A percentile compares a stretch with the other conserved stretches of the same genome.
Conservation (phyloP, 768 basidiomycete genomes). For the Fibroporia radiculosa region DNA sequence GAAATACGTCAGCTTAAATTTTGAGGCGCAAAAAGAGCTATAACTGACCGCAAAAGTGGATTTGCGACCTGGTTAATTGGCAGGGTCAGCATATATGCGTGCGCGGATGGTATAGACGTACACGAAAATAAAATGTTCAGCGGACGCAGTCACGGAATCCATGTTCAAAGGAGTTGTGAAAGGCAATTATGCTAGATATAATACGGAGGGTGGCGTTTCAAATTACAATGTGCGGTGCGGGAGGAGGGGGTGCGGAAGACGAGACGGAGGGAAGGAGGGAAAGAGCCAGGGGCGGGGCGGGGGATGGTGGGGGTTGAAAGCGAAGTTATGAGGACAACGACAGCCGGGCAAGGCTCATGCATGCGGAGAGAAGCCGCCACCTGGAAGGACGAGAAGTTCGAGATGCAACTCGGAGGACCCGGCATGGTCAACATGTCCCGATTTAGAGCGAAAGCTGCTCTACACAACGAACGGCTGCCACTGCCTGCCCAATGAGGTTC, state of each 20-base stretch:
- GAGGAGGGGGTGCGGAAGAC: not conserved
- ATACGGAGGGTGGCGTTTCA: not conserved
- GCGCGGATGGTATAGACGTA: slow-evolving; percentile 20
- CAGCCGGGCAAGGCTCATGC: not conserved
- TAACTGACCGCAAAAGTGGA: slow-evolving; percentile 79
- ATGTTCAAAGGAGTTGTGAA: not conserved
- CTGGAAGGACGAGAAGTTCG: slow-evolving; percentile 4
- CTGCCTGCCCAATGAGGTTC: not conserved
- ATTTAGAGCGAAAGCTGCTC: not conserved
- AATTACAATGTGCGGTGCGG: not conserved
- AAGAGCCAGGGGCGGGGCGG: slow-evolving; percentile 1
- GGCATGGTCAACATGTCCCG: not conserved
- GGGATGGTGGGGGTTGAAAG: slow-evolving; percentile 6
- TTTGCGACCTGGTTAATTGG: slow-evolving; percentile 39
- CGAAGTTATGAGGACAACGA: slow-evolving; percentile 3
- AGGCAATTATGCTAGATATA: not conserved
- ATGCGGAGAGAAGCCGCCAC: slow-evolving; percentile 3
- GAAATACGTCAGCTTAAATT: slow-evolving; percentile 14
- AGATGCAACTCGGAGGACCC: not conserved
- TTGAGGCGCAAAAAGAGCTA: slow-evolving; percentile 11
- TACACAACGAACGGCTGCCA: not conserved
- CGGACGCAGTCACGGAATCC: slow-evolving; percentile 35
- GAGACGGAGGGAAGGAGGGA: slow-evolving; percentile 4
- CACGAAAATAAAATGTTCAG: slow-evolving; percentile 75
- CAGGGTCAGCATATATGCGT: not conserved